These are phyloP conservation scores for Annulohypoxylon bovei DNA, from an alignment of 495 filamentous ascomycete genomes.

Conservation along the genomic window DNA sequence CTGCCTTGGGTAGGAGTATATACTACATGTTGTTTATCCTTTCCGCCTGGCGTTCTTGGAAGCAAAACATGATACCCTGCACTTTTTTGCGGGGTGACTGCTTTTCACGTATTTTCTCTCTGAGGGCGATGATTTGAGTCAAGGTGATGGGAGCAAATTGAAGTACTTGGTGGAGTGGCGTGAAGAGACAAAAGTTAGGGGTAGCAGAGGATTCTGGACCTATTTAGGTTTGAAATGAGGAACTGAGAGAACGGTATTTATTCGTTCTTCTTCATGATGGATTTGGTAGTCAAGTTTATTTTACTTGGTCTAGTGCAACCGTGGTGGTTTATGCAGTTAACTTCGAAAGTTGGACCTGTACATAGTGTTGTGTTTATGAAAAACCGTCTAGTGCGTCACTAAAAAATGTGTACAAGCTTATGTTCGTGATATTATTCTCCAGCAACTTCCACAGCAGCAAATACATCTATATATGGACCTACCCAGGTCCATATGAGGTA, in stretches of 20 bases:
- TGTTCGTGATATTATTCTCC: neutral
- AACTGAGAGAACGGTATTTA: neutral
- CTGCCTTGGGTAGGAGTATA: conserved; percentile 18
- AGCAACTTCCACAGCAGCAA: neutral
- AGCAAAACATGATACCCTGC: conserved; percentile 41
- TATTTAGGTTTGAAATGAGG: neutral
- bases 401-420: neutral
- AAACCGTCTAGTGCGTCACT: neutral
- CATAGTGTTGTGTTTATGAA: neutral
- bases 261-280: neutral
- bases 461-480: neutral
- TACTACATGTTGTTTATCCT: conserved; percentile 12
- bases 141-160: conserved; percentile 10
- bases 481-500: neutral
- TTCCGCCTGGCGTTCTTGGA: conserved; percentile 36
- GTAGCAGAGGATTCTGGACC: neutral
- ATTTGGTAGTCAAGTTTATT: neutral
- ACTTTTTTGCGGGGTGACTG: conserved; percentile 36
- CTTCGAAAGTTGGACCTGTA: neutral
- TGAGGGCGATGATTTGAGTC: neutral
- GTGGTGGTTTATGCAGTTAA: neutral
- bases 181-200: neutral
- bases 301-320: neutral
- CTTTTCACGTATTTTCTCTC: conserved; percentile 16
- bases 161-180: neutral